These are phyloP conservation scores for Berberis thunbergii DNA, from an alignment of 164 flowering plant species.

Conservation along the genomic window DNA sequence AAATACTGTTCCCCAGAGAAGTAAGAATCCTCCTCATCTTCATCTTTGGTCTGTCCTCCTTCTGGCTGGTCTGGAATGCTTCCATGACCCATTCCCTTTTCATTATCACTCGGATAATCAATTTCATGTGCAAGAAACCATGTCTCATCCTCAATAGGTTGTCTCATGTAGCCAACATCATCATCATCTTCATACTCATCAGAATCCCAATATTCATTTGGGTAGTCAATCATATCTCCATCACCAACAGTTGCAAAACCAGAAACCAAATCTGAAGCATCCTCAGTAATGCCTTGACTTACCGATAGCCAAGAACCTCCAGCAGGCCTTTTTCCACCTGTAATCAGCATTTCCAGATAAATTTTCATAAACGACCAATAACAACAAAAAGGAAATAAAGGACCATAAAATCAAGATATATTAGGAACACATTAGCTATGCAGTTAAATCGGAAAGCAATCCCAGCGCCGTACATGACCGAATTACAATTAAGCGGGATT, in stretches of 20 bases:
- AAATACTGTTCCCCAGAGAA: constrained; percentile 78
- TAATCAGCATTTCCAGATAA: constrained; percentile 13
- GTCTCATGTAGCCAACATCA: constrained; percentile 94
- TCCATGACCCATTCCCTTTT: constrained; percentile 78
- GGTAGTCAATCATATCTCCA: constrained; percentile 88
- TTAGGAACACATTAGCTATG: too few relatives aligned
- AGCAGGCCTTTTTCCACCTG: constrained; percentile 53
- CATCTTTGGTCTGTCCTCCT: constrained; percentile 55
- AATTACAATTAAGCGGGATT: too few relatives aligned
- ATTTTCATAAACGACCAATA: constrained; percentile 1
- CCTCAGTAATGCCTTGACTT: constrained; percentile 95
- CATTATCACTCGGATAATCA: constrained; percentile 98
- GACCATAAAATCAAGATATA: too few relatives aligned
- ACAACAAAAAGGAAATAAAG: neutral
- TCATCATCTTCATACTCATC: constrained; percentile 98
- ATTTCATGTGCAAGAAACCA: constrained; percentile 99
- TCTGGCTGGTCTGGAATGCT: constrained; percentile 80
- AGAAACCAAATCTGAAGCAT: constrained; percentile 85
- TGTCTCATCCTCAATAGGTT: constrained; percentile 95
- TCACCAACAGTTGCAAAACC: constrained; percentile 96
- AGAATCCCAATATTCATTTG: constrained; percentile 97
- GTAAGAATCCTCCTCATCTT: constrained; percentile 94
- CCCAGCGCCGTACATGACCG: too few relatives aligned
- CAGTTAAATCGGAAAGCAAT: too few relatives aligned
- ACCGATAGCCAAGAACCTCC: constrained; percentile 95